Conservation (phyloP, 2,329 filamentous ascomycete species). For the Stagonosporopsis cucurbitacearum region DNA sequence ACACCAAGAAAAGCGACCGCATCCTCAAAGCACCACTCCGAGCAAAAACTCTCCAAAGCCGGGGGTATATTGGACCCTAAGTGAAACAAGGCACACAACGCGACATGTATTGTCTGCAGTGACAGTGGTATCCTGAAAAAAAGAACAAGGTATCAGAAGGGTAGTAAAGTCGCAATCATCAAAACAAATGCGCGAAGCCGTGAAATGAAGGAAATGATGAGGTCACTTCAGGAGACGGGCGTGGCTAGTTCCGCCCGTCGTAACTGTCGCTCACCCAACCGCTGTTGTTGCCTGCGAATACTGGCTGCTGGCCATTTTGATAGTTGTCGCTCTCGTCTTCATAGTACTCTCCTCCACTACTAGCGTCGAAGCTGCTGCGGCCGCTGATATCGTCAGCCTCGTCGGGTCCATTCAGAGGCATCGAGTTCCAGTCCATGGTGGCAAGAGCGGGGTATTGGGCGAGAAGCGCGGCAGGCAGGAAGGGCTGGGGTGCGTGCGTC, state of each 20-base stretch:
- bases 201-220: not conserved
- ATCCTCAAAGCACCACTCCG: not conserved
- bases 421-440: conserved; percentile 81
- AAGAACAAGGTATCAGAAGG: conserved; percentile 16
- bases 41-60: conserved; percentile 10
- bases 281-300: conserved; percentile 38
- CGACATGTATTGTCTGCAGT: conserved; percentile 19
- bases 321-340: conserved; percentile 68
- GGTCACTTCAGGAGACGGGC: too few relatives aligned
- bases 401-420: conserved; percentile 67
- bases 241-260: conserved; percentile 3
- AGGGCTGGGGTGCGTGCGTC: conserved; percentile 42
- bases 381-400: conserved; percentile 72
- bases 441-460: conserved; percentile 95
- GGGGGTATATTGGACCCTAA: conserved; percentile 19
- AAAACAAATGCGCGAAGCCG: conserved; percentile 10
- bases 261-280: conserved; percentile 47
- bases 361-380: conserved; percentile 78
- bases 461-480: conserved; percentile 84
- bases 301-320: conserved; percentile 34
- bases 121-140: conserved; percentile 29
- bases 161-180: conserved; percentile 9
- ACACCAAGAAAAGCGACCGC: conserved; percentile 1
- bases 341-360: conserved; percentile 71
- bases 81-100: conserved; percentile 4